These are phyloP conservation scores for Globisporangium orthogonon DNA, from an alignment of 352 stramenopile species.

Conservation along the genomic window DNA sequence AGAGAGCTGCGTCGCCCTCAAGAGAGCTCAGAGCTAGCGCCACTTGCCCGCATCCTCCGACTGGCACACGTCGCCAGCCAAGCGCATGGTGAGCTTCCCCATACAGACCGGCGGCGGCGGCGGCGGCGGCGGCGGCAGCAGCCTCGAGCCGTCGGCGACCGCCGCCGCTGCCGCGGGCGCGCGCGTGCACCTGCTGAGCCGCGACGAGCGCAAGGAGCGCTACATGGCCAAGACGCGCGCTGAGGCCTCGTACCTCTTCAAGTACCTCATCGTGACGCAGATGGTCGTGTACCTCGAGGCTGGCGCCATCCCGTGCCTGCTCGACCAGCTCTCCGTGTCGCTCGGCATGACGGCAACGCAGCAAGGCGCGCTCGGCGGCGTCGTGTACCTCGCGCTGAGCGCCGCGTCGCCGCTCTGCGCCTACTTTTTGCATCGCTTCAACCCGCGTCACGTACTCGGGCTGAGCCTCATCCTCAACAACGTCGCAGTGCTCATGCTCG, in stretches of 20 bases:
- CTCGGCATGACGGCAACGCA: constrained; percentile 64
- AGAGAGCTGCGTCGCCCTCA: too few species aligned
- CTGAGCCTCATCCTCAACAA: constrained; percentile 76
- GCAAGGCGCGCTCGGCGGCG: constrained; percentile 66
- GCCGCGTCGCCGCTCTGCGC: constrained; percentile 72
- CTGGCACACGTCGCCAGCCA: neutral
- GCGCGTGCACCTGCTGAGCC: constrained; percentile 20
- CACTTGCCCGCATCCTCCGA: too few species aligned
- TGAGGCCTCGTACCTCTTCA: constrained; percentile 79
- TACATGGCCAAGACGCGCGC: constrained; percentile 69
- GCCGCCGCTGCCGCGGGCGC: constrained; percentile 5
- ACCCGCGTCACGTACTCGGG: constrained; percentile 55
- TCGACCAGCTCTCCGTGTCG: constrained; percentile 73
- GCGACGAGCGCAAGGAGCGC: constrained; percentile 53
- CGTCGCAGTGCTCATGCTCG: constrained; percentile 62
- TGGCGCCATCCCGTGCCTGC: constrained; percentile 70
- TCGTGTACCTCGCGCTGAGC: constrained; percentile 76
- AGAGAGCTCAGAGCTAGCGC: too few species aligned
- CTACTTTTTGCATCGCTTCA: constrained; percentile 66
- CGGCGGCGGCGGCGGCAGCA: neutral
- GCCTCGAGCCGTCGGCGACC: neutral
- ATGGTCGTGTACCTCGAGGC: constrained; percentile 80
- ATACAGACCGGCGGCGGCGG: constrained; percentile 4
- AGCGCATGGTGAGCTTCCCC: constrained; percentile 25
- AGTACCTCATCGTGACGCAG: constrained; percentile 83